Evolutionary conservation across 345 rosid genomes (phyloP).

Genomic region (Citrus reticulata): DNA sequence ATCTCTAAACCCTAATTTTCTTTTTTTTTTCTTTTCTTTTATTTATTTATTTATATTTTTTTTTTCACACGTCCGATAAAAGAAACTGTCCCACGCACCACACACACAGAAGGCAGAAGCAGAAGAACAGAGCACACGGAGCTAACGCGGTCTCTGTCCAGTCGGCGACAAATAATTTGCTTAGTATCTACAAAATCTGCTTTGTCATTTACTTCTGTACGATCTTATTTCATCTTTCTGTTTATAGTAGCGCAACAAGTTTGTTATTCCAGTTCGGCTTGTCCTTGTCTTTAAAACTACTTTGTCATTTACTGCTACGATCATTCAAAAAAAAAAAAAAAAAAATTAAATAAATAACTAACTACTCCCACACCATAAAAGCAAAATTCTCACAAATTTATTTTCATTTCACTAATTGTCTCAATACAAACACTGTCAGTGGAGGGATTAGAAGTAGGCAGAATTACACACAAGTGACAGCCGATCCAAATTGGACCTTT

Average conservation of each 20-base stretch:
- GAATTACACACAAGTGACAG: too few species aligned
- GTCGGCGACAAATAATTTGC: not conserved
- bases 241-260: not conserved
- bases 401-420: too few species aligned
- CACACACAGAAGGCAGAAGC: too few species aligned
- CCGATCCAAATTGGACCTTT: too few species aligned
- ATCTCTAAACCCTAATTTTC: not conserved
- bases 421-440: too few species aligned
- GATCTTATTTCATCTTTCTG: not conserved
- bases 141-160: not conserved
- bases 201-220: not conserved
- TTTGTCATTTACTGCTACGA: too few species aligned
- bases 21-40: not conserved
- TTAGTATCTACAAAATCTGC: too few species aligned
- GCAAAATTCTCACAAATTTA: too few species aligned
- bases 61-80: not conserved
- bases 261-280: not conserved
- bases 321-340: too few species aligned
- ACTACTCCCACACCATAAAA: too few species aligned
- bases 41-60: not conserved
- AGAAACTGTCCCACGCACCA: not conserved
- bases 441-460: too few species aligned
- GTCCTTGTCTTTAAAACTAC: not conserved
- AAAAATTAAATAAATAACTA: too few species aligned
- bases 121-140: not conserved